phyloP scores from a whole-genome alignment of 2,329 filamentous ascomycete genomes.

The Periconia sp. region DNA sequence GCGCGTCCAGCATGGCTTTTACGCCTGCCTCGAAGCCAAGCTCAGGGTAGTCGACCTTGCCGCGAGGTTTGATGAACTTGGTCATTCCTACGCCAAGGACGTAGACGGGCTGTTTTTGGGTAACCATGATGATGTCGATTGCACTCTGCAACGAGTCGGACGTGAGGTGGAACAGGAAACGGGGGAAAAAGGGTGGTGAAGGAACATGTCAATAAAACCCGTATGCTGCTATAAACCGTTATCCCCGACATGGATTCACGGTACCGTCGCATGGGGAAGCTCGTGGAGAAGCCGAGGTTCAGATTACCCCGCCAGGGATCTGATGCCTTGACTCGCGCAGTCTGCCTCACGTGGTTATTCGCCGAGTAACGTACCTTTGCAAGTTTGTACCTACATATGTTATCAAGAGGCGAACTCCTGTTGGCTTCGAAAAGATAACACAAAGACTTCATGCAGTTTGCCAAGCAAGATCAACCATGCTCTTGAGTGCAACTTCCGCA shows the following conservation, averaged over 20 bases:
- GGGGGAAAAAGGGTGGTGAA: background rate
- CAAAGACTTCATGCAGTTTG: too few species aligned
- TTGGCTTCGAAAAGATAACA: too few species aligned
- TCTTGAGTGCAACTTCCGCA: too few species aligned
- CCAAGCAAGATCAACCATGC: too few species aligned
- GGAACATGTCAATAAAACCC: background rate
- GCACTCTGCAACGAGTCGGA: background rate
- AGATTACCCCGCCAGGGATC: background rate
- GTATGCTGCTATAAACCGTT: background rate
- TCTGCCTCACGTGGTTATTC: too few species aligned
- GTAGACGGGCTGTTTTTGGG: conserved; percentile 65
- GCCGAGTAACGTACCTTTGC: too few species aligned
- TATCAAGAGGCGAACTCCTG: too few species aligned
- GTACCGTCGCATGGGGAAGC: background rate
- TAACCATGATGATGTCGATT: conserved; percentile 48
- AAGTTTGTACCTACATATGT: too few species aligned
- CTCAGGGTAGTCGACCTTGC: conserved; percentile 92
- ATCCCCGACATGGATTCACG: background rate
- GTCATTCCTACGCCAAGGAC: conserved; percentile 98
- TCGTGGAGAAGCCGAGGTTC: background rate
- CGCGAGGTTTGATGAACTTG: conserved; percentile 96
- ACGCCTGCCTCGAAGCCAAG: conserved; percentile 90
- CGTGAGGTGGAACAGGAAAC: background rate
- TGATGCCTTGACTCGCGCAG: background rate
- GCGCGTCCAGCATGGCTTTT: conserved; percentile 79